Evolutionary conservation across 2,329 filamentous ascomycete species (phyloP), one percentile per base, ranked within the genome.

Genomic region (Colletotrichum gloeosporioides): DNA sequence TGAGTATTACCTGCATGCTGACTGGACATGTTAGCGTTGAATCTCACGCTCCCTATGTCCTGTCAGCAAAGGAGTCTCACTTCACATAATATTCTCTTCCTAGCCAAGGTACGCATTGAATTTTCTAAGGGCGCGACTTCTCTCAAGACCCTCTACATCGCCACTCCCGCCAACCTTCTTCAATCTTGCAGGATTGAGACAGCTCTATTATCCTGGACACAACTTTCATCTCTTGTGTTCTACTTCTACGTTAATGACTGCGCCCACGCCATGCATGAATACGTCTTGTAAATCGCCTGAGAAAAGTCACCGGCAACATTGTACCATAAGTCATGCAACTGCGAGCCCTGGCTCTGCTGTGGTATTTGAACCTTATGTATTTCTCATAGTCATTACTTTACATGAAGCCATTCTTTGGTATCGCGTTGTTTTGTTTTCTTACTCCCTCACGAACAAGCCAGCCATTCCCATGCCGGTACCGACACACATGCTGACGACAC

Each of bases 401-500:
- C 29, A 62, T 62, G 15, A 34, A 32, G 57, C 34, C 25, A 57
- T 57, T 22, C 22, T 27, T 22, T 27, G 27, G 27, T n/a, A 34
- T n/a, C 29, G 39, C 5, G 16, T n/a, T 44, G 39, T 10, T 44
- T 44, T n/a, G 18, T 44, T 44, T 22, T n/a, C 8, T 79, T 88
- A 93, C 84, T 94, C 92, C 79, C 90, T 86, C 67, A 93, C 91
- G 84, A 94, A 93, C 84, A 93, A 83, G 31, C 90, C 91, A 4
- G 92, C 92, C 91, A 95, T 94, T 18, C 93, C 93, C 93, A 95
- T 95, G n/a, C 93, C 93, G 0, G 94, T 95, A 18, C 94, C 94
- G 75, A 96, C 92, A 84, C 96, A 98, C 95, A 98, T 98, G 81
- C 94, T 97, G 72, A 98, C 91, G 61, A 98, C 95, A 79, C 96